Percentiles rank a stretch among this genome's conserved stretches.
These are phyloP conservation scores for Phialemoniopsis sp. DNA, from an alignment of 2,329 filamentous ascomycete species.

Conservation along the genomic window DNA sequence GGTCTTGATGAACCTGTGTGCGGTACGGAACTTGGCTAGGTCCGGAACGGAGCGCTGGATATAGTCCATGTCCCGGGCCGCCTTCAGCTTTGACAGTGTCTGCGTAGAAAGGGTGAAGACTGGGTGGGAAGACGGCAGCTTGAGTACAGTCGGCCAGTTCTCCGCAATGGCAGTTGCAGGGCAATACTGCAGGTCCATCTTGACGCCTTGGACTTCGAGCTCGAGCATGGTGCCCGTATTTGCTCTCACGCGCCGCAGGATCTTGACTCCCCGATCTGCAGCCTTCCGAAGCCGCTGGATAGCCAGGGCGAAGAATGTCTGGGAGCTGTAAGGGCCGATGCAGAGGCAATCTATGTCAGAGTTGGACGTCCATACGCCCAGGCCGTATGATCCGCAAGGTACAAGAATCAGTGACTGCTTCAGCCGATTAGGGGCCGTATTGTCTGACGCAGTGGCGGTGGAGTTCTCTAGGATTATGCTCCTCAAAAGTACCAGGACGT, in stretches of 20 bases:
- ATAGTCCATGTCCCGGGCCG: constrained; percentile 58
- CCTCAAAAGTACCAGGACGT: constrained; percentile 41
- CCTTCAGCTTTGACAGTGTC: constrained; percentile 59
- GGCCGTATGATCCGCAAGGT: constrained; percentile 62
- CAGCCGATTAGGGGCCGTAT: constrained; percentile 8
- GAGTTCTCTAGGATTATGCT: constrained; percentile 28
- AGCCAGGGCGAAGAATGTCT: constrained; percentile 58
- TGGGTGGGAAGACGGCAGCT: constrained; percentile 43
- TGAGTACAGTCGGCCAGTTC: constrained; percentile 43
- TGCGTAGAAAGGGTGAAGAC: constrained; percentile 52
- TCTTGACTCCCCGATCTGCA: constrained; percentile 31
- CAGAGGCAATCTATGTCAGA: constrained; percentile 66
- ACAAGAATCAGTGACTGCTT: constrained; percentile 44
- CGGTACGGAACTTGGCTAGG: constrained; percentile 50
- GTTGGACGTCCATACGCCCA: constrained; percentile 55
- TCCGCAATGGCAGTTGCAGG: constrained; percentile 51
- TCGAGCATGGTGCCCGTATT: constrained; percentile 62
- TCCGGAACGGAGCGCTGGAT: constrained; percentile 57
- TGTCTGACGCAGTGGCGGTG: neutral
- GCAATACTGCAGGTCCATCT: constrained; percentile 64
- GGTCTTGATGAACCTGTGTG: constrained; percentile 54
- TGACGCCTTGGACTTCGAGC: constrained; percentile 52
- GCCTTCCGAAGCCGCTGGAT: constrained; percentile 48
- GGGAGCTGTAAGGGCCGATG: constrained; percentile 56
- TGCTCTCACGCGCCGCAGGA: constrained; percentile 55